These are phyloP conservation scores for Colletotrichum chrysophilum DNA, from an alignment of 2,329 filamentous ascomycete genomes.

Conservation along the genomic window DNA sequence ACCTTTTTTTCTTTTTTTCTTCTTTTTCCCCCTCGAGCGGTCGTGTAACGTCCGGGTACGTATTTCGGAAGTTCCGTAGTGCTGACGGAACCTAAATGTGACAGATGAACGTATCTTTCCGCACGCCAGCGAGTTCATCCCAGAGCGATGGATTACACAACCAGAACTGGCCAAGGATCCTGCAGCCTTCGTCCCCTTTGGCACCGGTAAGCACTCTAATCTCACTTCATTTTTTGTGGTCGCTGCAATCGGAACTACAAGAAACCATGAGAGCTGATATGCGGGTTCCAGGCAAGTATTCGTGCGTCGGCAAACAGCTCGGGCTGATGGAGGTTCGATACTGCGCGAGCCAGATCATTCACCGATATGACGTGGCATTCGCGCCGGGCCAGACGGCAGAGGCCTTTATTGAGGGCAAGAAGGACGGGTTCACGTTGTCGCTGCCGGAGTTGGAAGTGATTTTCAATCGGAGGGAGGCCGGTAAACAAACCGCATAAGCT, in stretches of 20 bases:
- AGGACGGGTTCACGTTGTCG: slow-evolving; percentile 19
- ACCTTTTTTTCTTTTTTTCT: background rate
- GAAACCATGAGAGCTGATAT: background rate
- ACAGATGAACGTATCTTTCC: slow-evolving; percentile 24
- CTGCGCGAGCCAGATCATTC: slow-evolving; percentile 17
- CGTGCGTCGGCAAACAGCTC: slow-evolving; percentile 40
- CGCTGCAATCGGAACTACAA: background rate
- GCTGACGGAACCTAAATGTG: background rate
- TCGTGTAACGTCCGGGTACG: background rate
- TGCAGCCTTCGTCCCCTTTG: slow-evolving; percentile 30
- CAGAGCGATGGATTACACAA: slow-evolving; percentile 26
- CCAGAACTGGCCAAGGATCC: slow-evolving; percentile 26
- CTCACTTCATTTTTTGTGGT: background rate
- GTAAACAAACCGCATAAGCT: background rate
- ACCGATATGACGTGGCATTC: slow-evolving; percentile 12
- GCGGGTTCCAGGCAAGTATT: slow-evolving; percentile 29
- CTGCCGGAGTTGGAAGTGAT: slow-evolving; percentile 16
- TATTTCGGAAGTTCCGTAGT: background rate
- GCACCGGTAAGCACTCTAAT: slow-evolving; percentile 24
- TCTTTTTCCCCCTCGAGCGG: background rate
- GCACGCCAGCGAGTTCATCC: slow-evolving; percentile 27
- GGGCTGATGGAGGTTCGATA: slow-evolving; percentile 36
- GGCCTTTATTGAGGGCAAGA: slow-evolving; percentile 5
- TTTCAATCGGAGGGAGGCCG: slow-evolving; percentile 11
- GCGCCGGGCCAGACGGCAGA: slow-evolving; percentile 2